Percentiles rank a stretch among this genome's conserved stretches.
These are phyloP conservation scores for Ophiostoma australiae DNA, from an alignment of 2,329 filamentous ascomycete genomes.

Conservation along the genomic window DNA sequence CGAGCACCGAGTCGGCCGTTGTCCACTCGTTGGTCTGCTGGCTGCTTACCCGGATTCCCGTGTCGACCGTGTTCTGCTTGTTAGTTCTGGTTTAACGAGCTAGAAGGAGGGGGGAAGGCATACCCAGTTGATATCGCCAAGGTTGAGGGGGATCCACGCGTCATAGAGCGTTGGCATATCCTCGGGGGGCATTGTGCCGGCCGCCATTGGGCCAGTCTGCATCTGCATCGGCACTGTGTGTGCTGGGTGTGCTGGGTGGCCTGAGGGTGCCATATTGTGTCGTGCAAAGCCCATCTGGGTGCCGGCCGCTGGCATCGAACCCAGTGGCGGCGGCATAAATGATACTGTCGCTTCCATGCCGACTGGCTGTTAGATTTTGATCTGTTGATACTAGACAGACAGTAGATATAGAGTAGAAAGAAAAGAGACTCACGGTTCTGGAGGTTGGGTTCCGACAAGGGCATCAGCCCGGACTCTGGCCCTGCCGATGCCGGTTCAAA, in stretches of 20 bases:
- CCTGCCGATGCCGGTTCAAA: background rate
- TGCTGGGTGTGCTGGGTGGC: background rate
- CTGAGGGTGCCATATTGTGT: background rate
- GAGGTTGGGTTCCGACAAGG: background rate
- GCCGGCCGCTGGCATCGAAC: background rate
- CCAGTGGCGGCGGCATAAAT: background rate
- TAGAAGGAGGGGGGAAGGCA: background rate
- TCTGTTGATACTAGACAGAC: background rate
- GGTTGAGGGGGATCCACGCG: slow-evolving; percentile 28
- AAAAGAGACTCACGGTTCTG: background rate
- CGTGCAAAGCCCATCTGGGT: background rate
- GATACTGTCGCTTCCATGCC: background rate
- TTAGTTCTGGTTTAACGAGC: background rate
- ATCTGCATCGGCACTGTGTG: slow-evolving; percentile 3
- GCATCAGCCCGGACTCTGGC: background rate
- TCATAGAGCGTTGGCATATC: slow-evolving; percentile 19
- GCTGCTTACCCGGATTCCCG: slow-evolving; percentile 24
- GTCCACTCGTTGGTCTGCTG: slow-evolving; percentile 27
- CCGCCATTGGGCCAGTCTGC: background rate
- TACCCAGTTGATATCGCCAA: slow-evolving; percentile 28
- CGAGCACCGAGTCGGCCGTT: slow-evolving; percentile 22
- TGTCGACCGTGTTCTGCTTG: slow-evolving; percentile 24
- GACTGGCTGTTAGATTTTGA: background rate
- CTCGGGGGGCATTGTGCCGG: background rate
- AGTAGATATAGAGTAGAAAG: background rate